phyloP scores from a whole-genome alignment of 1,284 basidiomycete species.

The Cystobasidium slooffiae region DNA sequence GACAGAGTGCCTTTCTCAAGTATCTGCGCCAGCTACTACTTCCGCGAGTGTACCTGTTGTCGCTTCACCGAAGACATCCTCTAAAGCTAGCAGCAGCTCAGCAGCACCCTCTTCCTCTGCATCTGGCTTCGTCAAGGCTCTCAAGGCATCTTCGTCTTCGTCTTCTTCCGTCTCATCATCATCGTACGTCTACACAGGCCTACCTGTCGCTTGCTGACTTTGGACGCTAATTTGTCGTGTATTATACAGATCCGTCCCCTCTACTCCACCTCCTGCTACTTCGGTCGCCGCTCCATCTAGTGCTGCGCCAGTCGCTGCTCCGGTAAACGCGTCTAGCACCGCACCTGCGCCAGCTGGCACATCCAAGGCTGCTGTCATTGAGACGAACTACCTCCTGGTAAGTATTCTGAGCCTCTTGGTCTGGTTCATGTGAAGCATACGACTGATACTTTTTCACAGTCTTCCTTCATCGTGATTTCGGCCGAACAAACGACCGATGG shows the following conservation, averaged over 20 bases:
- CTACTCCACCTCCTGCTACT: constrained; percentile 22
- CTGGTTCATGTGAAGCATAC: neutral
- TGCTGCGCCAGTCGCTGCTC: constrained; percentile 5
- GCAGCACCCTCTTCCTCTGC: constrained; percentile 21
- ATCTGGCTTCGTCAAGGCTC: constrained; percentile 31
- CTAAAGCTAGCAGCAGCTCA: neutral
- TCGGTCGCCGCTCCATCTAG: neutral
- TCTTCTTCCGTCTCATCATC: neutral
- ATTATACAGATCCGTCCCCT: neutral
- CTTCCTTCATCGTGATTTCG: constrained; percentile 37
- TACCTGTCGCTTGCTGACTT: neutral
- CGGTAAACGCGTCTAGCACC: constrained; percentile 6
- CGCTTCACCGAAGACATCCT: neutral
- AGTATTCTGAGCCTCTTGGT: neutral
- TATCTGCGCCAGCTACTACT: constrained; percentile 25
- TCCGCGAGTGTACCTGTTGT: constrained; percentile 11
- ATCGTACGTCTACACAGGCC: neutral
- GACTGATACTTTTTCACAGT: constrained; percentile 9
- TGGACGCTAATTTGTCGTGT: neutral
- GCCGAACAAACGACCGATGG: constrained; percentile 36
- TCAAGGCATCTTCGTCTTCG: constrained; percentile 31
- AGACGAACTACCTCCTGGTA: constrained; percentile 36
- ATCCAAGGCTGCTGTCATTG: constrained; percentile 21
- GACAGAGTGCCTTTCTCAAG: constrained; percentile 33
- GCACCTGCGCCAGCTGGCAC: constrained; percentile 2